Conservation (phyloP, 2,329 filamentous ascomycete species). For the Chrysosporium queenslandicum region DNA sequence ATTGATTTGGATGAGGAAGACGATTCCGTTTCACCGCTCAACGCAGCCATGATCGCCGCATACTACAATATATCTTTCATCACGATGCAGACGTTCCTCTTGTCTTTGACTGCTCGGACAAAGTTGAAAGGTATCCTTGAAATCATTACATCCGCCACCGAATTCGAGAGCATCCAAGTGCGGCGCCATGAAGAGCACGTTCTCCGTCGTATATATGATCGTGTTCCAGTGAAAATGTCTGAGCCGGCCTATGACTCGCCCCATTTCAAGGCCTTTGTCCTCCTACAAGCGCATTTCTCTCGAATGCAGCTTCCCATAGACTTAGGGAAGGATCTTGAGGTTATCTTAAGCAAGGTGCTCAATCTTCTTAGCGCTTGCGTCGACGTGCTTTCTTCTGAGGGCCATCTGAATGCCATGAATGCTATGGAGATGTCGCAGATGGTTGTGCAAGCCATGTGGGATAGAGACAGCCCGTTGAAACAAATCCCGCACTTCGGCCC, state of each 20-base stretch:
- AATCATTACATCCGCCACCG: slow-evolving; percentile 91
- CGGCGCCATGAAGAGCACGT: slow-evolving; percentile 83
- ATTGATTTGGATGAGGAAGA: slow-evolving; percentile 93
- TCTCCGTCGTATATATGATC: slow-evolving; percentile 84
- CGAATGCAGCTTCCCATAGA: slow-evolving; percentile 94
- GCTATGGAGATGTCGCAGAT: slow-evolving; percentile 99
- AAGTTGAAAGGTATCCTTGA: slow-evolving; percentile 96
- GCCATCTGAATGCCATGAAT: slow-evolving; percentile 91
- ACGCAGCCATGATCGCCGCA: slow-evolving; percentile 93
- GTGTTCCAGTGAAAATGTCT: slow-evolving; percentile 89
- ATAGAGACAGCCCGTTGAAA: slow-evolving; percentile 90
- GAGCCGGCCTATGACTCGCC: slow-evolving; percentile 81
- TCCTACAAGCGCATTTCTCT: slow-evolving; percentile 94
- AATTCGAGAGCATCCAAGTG: slow-evolving; percentile 92
- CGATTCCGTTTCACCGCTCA: slow-evolving; percentile 76
- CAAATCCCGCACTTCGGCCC: slow-evolving; percentile 92
- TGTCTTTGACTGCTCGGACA: slow-evolving; percentile 77
- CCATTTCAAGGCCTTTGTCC: slow-evolving; percentile 96
- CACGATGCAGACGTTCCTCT: slow-evolving; percentile 96
- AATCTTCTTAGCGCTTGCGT: slow-evolving; percentile 85
- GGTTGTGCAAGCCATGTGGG: slow-evolving; percentile 99
- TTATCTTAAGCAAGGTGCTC: slow-evolving; percentile 72
- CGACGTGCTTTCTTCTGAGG: slow-evolving; percentile 90
- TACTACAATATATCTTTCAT: slow-evolving; percentile 99
- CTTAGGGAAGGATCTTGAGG: slow-evolving; percentile 88